These are phyloP conservation scores for Noccaea caerulescens DNA, from an alignment of 345 rosid genomes.

Conservation along the genomic window DNA sequence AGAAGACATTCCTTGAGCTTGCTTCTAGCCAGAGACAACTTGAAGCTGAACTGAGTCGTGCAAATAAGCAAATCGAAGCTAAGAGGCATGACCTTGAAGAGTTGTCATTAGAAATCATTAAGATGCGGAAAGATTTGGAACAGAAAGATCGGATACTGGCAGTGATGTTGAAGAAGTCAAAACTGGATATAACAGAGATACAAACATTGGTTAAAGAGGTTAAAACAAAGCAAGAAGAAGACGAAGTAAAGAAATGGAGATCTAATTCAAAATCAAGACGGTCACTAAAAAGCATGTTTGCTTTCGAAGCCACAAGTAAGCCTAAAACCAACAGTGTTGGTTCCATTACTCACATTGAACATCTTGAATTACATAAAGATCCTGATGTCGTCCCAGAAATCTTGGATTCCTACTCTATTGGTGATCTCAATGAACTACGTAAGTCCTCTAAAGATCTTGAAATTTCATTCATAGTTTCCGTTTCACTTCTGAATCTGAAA, in stretches of 20 bases:
- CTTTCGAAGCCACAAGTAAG: conserved; percentile 53
- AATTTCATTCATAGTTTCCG: conserved; percentile 9
- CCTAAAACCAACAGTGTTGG: conserved; percentile 45
- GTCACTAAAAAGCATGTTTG: conserved; percentile 76
- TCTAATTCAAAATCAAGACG: conserved; percentile 59
- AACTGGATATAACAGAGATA: conserved; percentile 69
- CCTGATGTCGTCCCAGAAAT: conserved; percentile 46
- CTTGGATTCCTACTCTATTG: conserved; percentile 49
- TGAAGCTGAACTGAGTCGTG: conserved; percentile 84
- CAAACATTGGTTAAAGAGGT: conserved; percentile 74
- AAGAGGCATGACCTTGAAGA: conserved; percentile 67
- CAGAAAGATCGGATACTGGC: conserved; percentile 83
- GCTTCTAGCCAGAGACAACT: conserved; percentile 89
- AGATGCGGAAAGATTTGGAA: conserved; percentile 70
- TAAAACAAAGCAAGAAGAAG: conserved; percentile 71
- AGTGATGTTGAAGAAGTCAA: conserved; percentile 78
- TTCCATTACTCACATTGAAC: conserved; percentile 46
- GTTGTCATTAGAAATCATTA: conserved; percentile 63
- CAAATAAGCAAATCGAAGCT: conserved; percentile 67
- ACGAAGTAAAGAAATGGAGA: conserved; percentile 68
- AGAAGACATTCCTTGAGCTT: conserved; percentile 88
- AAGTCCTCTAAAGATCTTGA: conserved; percentile 33
- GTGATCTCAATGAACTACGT: conserved; percentile 54
- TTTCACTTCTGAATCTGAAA: conserved; percentile 9
- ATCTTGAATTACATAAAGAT: conserved; percentile 48